Percentiles rank a stretch among this genome's conserved stretches.
phyloP scores from a whole-genome alignment of 108 stramenopile species.

The Stephanodiscus minutulus region DNA sequence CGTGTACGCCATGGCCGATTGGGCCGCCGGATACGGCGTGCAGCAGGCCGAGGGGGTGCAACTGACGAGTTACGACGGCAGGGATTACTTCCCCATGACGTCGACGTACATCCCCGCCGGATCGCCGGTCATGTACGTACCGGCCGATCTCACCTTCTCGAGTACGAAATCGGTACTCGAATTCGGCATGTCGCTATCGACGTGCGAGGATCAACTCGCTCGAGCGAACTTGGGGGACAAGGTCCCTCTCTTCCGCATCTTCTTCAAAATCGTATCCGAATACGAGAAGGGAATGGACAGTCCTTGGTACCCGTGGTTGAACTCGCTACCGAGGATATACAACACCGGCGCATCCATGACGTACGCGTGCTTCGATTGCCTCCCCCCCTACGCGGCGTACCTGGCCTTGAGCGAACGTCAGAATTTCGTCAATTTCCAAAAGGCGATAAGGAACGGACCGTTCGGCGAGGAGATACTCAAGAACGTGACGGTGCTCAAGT shows the following conservation, averaged over 20 bases:
- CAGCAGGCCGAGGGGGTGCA: conserved; percentile 50
- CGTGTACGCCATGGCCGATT: conserved; percentile 50
- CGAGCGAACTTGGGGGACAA: conserved; percentile 40
- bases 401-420: conserved; percentile 44
- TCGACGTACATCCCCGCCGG: conserved; percentile 48
- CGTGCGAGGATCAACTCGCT: conserved; percentile 28
- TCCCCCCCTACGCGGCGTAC: conserved; percentile 51
- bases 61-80: conserved; percentile 46
- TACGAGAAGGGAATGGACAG: conserved; percentile 42
- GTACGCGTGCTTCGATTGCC: conserved; percentile 50
- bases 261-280: conserved; percentile 44
- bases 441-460: conserved; percentile 30
- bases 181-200: conserved; percentile 29
- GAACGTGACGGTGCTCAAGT: conserved; percentile 54
- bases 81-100: conserved; percentile 50
- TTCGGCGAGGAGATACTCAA: conserved; percentile 43
- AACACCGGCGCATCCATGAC: conserved; percentile 53
- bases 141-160: conserved; percentile 36
- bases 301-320: conserved; percentile 44
- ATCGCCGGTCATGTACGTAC: conserved; percentile 43
- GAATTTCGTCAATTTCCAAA: conserved; percentile 54
- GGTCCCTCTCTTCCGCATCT: conserved; percentile 46
- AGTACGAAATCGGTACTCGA: conserved; percentile 39
- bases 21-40: conserved; percentile 45
- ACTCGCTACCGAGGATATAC: conserved; percentile 50